Percentiles rank a stretch among this genome's conserved stretches.
phyloP scores from a whole-genome alignment of 2,329 filamentous ascomycete species.

The Fusarium chuoi region DNA sequence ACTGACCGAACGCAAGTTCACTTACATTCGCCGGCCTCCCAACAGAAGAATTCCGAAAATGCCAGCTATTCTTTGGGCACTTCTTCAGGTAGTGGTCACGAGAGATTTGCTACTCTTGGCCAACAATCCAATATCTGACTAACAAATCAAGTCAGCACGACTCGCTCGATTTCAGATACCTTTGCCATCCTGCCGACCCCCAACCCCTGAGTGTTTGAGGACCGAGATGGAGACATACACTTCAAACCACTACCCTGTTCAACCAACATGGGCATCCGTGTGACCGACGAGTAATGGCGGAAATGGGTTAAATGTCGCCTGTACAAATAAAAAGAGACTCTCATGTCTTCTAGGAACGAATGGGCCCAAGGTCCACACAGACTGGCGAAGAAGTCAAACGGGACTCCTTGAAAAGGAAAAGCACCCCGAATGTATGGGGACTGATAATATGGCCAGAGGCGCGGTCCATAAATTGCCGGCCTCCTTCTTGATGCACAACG shows the following conservation, averaged over 20 bases:
- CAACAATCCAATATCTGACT: neutral
- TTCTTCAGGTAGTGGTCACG: neutral
- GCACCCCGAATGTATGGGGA: neutral
- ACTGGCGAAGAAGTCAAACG: neutral
- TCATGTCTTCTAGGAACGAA: neutral
- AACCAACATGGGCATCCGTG: rapidly evolving
- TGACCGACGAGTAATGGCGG: neutral
- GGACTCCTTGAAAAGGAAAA: neutral
- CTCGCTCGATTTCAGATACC: neutral
- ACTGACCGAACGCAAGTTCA: neutral
- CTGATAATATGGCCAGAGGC: neutral
- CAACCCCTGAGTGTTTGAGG: neutral
- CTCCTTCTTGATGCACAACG: neutral
- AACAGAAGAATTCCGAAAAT: neutral
- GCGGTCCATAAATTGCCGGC: neutral
- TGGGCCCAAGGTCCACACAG: neutral
- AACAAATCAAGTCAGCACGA: neutral
- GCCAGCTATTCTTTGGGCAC: neutral
- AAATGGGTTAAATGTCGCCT: neutral
- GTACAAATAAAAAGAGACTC: neutral
- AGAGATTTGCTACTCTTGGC: neutral
- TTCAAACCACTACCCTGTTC: too few relatives aligned
- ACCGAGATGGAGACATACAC: neutral
- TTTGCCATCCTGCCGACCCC: neutral
- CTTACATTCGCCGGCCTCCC: neutral